Conservation (phyloP, 495 filamentous ascomycete genomes). For the Neurospora sp. region DNA sequence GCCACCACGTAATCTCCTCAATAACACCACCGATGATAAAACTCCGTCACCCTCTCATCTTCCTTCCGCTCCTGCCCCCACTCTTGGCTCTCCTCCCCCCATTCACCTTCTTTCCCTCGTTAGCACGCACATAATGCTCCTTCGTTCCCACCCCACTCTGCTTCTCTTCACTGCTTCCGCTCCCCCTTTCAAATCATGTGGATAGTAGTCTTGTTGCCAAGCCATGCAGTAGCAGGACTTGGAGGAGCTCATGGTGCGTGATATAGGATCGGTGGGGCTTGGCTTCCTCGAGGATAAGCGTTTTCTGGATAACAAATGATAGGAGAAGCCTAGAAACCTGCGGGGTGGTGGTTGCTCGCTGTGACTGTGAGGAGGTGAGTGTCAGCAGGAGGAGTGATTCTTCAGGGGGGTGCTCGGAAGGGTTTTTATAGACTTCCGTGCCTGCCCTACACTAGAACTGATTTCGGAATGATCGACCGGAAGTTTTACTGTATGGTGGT, state of each 20-base stretch:
- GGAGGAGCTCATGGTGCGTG: too few species aligned
- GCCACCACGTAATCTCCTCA: neutral
- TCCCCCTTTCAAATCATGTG: neutral
- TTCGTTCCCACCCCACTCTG: neutral
- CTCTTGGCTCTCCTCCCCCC: neutral
- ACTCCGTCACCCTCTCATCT: neutral
- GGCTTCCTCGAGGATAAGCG: too few species aligned
- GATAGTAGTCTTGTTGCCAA: neutral
- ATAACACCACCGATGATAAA: neutral
- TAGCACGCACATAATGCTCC: neutral
- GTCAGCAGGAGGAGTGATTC: neutral
- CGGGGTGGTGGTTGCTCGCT: neutral
- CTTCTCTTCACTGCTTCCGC: neutral
- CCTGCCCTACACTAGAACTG: neutral
- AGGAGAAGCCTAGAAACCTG: neutral
- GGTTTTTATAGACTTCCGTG: neutral
- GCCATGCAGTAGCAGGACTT: neutral
- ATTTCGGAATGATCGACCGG: neutral
- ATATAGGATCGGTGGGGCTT: too few species aligned
- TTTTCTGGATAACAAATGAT: neutral
- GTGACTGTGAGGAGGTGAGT: neutral
- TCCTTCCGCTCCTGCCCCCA: neutral
- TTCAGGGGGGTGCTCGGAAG: neutral
- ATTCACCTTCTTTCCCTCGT: neutral
- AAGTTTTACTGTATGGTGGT: neutral